Base-by-base conservation (phyloP, 257 asterid genomes). In the Primulina eburnea region DNA sequence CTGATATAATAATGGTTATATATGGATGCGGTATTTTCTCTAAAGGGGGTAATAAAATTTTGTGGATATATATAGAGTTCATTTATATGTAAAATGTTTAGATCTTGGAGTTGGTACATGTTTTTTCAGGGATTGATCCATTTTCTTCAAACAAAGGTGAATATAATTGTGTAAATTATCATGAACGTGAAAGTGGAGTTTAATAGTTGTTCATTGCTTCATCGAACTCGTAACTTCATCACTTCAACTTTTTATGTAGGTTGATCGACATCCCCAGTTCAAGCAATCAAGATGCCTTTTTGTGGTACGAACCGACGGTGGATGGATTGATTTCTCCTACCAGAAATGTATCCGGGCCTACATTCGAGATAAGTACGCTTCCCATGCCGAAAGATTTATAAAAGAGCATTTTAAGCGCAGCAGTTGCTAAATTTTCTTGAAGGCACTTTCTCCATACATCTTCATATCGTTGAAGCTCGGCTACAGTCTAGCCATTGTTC, bases 261-360 rank as follows among this genome's bases (percentile, higher is more conserved):
- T 10, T 43, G 53, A 43, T 43, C 53, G 53, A 17, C 53, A 43
- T 43, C 53, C 53, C 53, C 53, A 43, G n/a, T 43, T 10, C 53
- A 43, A 43, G 17, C 53, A 43, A 5, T 93, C 99, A 17, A 43
- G 53, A 83, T 93, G 97, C 86, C 95, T 93, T 66, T 93, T 93
- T 80, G 97, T 93, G 21, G 91, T 90, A 32, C 83, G 97, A 82
- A 78, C 78, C 0, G 99, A 93, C n/a, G 99, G 97, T 63, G 95
- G 84, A 71, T 90, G 96, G 99, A 90, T 93, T 62, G 99, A 90
- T 77, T 90, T 93, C 82, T 93, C 97, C 64, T 93, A 93, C 87
- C 99, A 93, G 82, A 93, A 90, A 82, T 93, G 96, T 76, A 79
- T 93, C 18, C 76, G 94, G 35, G 82, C 92, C 40, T 90, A 89